phyloP scores from a whole-genome alignment of 2,329 filamentous ascomycete species.

The Helminthosporium solani region DNA sequence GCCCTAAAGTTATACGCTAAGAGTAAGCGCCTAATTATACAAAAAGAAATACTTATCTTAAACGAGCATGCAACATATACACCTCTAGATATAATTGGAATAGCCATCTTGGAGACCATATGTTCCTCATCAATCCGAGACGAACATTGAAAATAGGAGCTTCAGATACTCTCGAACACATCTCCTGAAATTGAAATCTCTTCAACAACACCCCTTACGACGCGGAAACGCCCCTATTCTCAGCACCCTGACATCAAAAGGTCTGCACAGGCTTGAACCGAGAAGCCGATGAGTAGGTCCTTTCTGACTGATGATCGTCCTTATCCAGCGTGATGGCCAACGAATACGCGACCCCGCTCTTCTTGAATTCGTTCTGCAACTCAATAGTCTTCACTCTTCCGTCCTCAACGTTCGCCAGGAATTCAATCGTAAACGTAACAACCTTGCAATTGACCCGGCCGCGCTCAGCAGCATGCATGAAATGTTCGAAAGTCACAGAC shows the following conservation, averaged over 20 bases:
- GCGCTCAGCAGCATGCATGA: not conserved
- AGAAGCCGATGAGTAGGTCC: conserved; percentile 6
- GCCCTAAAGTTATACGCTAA: too few species aligned
- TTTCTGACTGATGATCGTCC: conserved; percentile 4
- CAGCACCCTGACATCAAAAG: not conserved
- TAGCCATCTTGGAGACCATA: too few species aligned
- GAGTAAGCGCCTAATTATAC: too few species aligned
- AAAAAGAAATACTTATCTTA: too few species aligned
- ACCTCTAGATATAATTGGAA: too few species aligned
- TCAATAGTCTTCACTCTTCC: conserved; percentile 2
- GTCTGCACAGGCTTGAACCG: conserved; percentile 1
- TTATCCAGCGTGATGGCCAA: conserved; percentile 9
- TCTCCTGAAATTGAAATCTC: too few species aligned
- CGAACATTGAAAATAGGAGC: too few species aligned
- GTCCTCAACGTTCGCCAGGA: conserved; percentile 1
- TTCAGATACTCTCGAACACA: too few species aligned
- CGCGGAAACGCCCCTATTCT: too few species aligned
- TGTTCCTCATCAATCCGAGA: too few species aligned
- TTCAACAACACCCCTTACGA: too few species aligned
- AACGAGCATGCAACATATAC: too few species aligned
- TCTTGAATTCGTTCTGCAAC: not conserved
- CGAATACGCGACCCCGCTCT: not conserved
- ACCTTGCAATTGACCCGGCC: conserved; percentile 7
- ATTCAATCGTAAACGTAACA: conserved; percentile 5
- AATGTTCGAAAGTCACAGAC: not conserved